Evolutionary conservation across 1,139 yeast genomes (phyloP), one percentile per base, ranked within the genome.

Genomic region (Meyerozyma smithsonii): DNA sequence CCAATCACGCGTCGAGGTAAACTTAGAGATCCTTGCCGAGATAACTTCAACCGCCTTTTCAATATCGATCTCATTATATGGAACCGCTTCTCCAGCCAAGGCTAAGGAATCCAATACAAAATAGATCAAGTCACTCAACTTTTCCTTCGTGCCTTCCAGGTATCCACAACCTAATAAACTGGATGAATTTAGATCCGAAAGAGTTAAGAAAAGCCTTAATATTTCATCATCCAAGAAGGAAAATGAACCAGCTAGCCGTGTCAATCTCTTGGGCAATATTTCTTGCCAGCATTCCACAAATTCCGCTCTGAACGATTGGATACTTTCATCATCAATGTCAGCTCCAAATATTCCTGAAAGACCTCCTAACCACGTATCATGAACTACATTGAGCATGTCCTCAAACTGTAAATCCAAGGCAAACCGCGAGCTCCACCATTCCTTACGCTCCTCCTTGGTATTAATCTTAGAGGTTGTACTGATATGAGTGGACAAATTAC

Each of bases 391-490:
- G n/a, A 90, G 57, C n/a, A 89, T 56, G 4, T 59, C 62, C 38
- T 72, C 62, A 42, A 90, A 55, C 38, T 72, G 61, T 17, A 66
- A 60, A 56, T 90, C 96, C 18, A 89, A 63, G 0, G 62, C 62
- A 44, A 78, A 79, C 38, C 97, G 64, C 28, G 69, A 63, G 37
- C 70, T 70, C 96, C 97, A 92, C 96, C 97, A 90, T 5, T 62
- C 52, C 36, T 72, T 74, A 42, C 92, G 69, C 35, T 82, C 84
- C 30, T 79, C 84, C 37, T 74, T 72, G 0, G 87, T 73, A n/a
- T 56, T 61, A 4, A 80, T 72, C 8, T 54, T 47, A 17, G 75
- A 63, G 0, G 86, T 81, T 1, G 75, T 69, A 18, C 69, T 73
- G 4, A 58, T 47, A 20, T 72, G 71, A 0, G 95, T 84, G 0